Base-by-base conservation (phyloP, 805 yeast species). In the Myxozyma sirexii region DNA sequence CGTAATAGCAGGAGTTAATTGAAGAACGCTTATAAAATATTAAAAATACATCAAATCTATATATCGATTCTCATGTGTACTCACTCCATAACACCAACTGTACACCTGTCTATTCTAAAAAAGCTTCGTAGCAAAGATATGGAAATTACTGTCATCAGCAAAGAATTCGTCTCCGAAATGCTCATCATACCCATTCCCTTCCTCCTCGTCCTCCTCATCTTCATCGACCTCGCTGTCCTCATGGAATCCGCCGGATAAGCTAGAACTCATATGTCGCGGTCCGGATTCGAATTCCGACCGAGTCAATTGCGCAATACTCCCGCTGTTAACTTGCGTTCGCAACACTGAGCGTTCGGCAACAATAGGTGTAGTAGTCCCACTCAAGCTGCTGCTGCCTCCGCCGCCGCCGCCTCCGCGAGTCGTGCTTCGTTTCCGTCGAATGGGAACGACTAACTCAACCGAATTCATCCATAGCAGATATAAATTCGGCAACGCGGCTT, bases 401-500 rank as follows among this genome's bases (percentile, higher is more conserved):
- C n/a, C n/a, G n/a, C n/a, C n/a, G n/a, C n/a, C n/a, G n/a, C n/a
- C n/a, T n/a, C n/a, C n/a, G n/a, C n/a, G 6, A 15, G 41, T 3
- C 7, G 47, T 12, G 15, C 31, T 21, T 3, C 42, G 50, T 27
- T 23, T 26, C n/a, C 54, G 31, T n/a, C 64, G 54, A 31, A 57
- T 35, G 13, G 64, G 64, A 21, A 54, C 46, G 4, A 35, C 51
- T 4, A 61, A 39, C 37, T 62, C 64, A 23, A 62, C 59, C 4
- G 65, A 60, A 26, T 62, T 62, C 60, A 62, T 51, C 66, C 66
- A 62, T 24, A 62, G 29, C 38, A 60, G 31, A 4, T 58, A 55
- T 33, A 62, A 21, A 19, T 24, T 15, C 1, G 56, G 50, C n/a
- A 59, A 38, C 24, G 57, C 65, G 15, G 48, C 31, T 44, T 56